Evolutionary conservation across 1,284 basidiomycete genomes (phyloP), one percentile per base, ranked within the genome.

Genomic region (Cryptococcus depauperatus): DNA sequence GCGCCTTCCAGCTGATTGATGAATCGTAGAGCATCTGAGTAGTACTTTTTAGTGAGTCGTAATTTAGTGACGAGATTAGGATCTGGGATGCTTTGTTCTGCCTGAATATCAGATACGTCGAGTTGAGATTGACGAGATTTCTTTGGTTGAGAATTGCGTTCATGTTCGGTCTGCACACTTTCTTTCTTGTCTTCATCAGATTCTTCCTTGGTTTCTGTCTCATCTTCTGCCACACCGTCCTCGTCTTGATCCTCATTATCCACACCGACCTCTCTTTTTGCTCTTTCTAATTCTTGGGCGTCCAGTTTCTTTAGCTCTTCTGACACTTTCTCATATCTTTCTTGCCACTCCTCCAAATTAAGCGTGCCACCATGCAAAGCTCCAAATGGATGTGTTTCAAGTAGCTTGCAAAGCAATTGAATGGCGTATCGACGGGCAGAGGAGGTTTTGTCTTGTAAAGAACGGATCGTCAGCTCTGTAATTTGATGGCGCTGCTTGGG

Each of bases 321-420:
- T 22, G 62, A 61, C 23, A 80, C 66, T 35, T 64, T 66, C 6
- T 74, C 71, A 62, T 88, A 89, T 38, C 82, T 74, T 41, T 75
- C 75, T 62, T 85, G 77, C 83, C 88, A 97, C 46, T 84, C 80
- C 0, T 76, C 74, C 4, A 81, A 71, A 38, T 81, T 79, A 41
- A 98, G 74, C 37, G 81, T 79, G 0, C 91, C 92, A 0, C 91
- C 92, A 58, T 95, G 83, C 68, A 86, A 77, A 8, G 80, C 62
- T 0, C 84, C 85, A 64, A 87, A 97, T 2, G 93, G 92, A 72
- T 99, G 93, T 0, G 91, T 96, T 50, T 79, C 60, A 34, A 98
- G 74, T 21, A 98, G 74, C 59, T 81, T 81, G 38, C 80, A 80
- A 26, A 98, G 72, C 5, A 96, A 74, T 16, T 79, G 77, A 41